These are phyloP conservation scores for Russula earlei DNA, from an alignment of 768 basidiomycete genomes.

Conservation along the genomic window DNA sequence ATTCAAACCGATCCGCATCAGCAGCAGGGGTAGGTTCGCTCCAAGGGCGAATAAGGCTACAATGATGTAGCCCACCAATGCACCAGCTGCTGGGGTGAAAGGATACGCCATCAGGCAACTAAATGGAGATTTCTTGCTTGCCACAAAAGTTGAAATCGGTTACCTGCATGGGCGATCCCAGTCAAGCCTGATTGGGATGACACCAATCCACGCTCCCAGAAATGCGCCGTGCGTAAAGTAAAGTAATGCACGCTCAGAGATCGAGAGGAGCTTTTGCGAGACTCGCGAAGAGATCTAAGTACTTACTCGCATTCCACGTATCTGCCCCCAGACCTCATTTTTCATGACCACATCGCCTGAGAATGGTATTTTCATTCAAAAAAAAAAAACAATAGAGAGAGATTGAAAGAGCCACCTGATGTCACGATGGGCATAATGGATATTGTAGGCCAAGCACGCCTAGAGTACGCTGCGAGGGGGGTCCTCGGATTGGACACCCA, in stretches of 20 bases:
- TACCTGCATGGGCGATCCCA: constrained; percentile 98
- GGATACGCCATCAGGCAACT: constrained; percentile 61
- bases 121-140: no score
- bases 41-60: constrained; percentile 49
- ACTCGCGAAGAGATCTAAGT: no score
- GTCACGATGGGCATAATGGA: no score
- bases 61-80: constrained; percentile 55
- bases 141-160: neutral
- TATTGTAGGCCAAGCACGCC: no score
- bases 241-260: constrained; percentile 68
- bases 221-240: constrained; percentile 69
- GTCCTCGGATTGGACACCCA: neutral
- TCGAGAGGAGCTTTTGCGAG: no score
- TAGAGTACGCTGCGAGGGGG: no score
- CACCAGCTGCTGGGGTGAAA: constrained; percentile 64
- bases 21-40: constrained; percentile 30
- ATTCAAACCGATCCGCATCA: constrained; percentile 6
- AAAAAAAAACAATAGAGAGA: no score
- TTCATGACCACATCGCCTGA: no score
- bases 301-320: no score
- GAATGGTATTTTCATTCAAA: no score
- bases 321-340: no score
- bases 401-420: no score
- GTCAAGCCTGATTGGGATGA: constrained; percentile 81
- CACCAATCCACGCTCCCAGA: constrained; percentile 73